Base-by-base conservation (phyloP, 2,329 filamentous ascomycete genomes). In the Neofusicoccum parvum region DNA sequence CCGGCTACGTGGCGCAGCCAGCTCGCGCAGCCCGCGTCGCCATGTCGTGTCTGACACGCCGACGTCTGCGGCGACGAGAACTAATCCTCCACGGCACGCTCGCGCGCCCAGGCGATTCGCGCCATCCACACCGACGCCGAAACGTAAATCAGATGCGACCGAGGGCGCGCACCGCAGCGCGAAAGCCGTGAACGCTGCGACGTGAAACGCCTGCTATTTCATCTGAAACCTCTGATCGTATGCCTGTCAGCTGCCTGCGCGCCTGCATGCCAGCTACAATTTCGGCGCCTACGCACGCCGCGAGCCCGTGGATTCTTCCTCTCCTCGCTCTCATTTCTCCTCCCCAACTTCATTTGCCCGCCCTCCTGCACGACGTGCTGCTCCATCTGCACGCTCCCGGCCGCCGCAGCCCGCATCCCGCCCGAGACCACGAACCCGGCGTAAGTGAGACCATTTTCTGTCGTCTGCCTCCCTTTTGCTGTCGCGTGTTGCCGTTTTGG, bases 141-240 rank as follows among this genome's bases (percentile, higher is more conserved):
- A 17, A 37, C 20, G 10, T n/a, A 46, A 48, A 23, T 36, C 43
- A 46, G 27, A 48, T 17, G 54, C 20, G 54, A 36, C 39, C 39
- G 54, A 32, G 23, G 12, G 27, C 2, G 58, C 58, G 23, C 36
- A 20, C 34, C 41, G 32, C 43, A 23, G 58, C 27, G 45, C 45
- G 46, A 17, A 23, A 36, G 34, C 20, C 20, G 59, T 27, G n/a
- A 32, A 36, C 58, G 36, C 58, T 50, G 34, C n/a, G 20, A 49
- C 39, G 45, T 65, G 63, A 65, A 65, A 65, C 63, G 37, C 23
- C 45, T 34, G 51, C 63, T n/a, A 65, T 65, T 45, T 65, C 63
- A 32, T 34, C 56, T 60, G 56, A 60, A 60, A 60, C 56, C 56
- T 60, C 56, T 37, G 27, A 20, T 37, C 56, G 56, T 60, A 48